Percentiles rank a stretch among this genome's conserved stretches.
phyloP scores from a whole-genome alignment of 176 grass and related monocot genomes.

The Elymus sibiricus region DNA sequence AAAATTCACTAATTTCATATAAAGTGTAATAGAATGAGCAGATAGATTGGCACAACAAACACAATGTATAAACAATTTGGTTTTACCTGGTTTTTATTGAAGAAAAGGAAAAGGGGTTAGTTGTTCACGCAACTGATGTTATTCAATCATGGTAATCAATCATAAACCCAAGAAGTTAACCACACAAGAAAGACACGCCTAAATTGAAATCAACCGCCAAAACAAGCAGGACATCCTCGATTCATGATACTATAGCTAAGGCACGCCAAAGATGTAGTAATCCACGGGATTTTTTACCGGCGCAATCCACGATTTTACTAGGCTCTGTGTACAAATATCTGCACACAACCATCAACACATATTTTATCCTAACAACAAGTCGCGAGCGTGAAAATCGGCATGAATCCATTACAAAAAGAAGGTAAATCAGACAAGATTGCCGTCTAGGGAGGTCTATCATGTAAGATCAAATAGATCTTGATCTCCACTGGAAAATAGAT shows the following conservation, averaged over 20 bases:
- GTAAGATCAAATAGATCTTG: background rate
- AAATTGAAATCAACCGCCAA: background rate
- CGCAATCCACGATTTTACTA: background rate
- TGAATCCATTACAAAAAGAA: too few species aligned
- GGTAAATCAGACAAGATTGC: too few species aligned
- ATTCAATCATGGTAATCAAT: background rate
- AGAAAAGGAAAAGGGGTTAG: background rate
- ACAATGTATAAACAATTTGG: background rate
- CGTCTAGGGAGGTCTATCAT: too few species aligned
- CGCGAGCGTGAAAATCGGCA: too few species aligned
- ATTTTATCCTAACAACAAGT: background rate
- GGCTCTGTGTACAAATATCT: background rate
- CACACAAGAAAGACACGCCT: background rate
- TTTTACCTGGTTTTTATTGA: background rate
- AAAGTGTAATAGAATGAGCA: background rate
- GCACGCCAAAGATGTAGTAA: background rate
- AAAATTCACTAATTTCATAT: background rate
- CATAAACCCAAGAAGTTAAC: background rate
- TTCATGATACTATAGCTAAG: background rate
- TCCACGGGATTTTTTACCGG: background rate
- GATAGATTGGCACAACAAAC: background rate
- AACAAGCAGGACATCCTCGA: background rate
- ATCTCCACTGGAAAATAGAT: background rate
- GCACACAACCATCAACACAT: background rate
- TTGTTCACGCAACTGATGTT: background rate